A percentile compares a stretch with the other conserved stretches of the same genome.
Conservation (phyloP, 2,329 filamentous ascomycete species). For the Cladosporium sp. region DNA sequence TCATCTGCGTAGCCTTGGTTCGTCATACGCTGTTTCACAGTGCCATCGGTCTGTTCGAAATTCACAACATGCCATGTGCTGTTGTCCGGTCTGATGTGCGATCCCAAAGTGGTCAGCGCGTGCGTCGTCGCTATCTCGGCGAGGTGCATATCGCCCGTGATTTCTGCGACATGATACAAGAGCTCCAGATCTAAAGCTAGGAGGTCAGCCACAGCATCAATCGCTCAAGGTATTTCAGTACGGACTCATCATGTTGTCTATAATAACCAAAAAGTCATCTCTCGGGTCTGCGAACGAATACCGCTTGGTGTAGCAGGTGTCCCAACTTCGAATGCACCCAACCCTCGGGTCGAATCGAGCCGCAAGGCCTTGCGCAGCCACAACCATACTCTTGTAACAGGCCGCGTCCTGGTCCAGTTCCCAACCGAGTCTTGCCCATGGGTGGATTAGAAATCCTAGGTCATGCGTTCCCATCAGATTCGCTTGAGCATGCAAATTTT, state of each 20-base stretch:
- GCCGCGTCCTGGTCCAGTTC: constrained; percentile 37
- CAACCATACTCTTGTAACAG: constrained; percentile 38
- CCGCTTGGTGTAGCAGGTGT: constrained; percentile 34
- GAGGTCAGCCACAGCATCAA: constrained; percentile 19
- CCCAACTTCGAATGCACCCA: constrained; percentile 46
- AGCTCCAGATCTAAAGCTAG: neutral
- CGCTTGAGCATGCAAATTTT: neutral
- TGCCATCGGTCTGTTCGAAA: constrained; percentile 39
- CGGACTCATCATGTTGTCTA: constrained; percentile 34
- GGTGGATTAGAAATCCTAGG: constrained; percentile 49
- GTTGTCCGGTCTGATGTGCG: constrained; percentile 31
- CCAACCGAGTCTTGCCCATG: constrained; percentile 43
- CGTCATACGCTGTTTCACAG: constrained; percentile 41
- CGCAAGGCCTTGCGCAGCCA: constrained; percentile 41
- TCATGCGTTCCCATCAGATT: constrained; percentile 48
- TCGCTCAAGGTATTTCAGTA: too few relatives aligned
- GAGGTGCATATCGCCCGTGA: neutral
- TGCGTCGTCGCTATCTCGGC: constrained; percentile 33
- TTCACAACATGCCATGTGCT: constrained; percentile 41
- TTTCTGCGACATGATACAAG: neutral
- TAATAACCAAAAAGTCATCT: constrained; percentile 37
- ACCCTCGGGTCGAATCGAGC: constrained; percentile 38
- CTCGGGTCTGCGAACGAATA: constrained; percentile 33
- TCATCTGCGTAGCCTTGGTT: constrained; percentile 42
- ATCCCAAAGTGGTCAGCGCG: constrained; percentile 31